These are phyloP conservation scores for Oryza coarctata DNA, from an alignment of 176 grass and related monocot species.

Conservation along the genomic window DNA sequence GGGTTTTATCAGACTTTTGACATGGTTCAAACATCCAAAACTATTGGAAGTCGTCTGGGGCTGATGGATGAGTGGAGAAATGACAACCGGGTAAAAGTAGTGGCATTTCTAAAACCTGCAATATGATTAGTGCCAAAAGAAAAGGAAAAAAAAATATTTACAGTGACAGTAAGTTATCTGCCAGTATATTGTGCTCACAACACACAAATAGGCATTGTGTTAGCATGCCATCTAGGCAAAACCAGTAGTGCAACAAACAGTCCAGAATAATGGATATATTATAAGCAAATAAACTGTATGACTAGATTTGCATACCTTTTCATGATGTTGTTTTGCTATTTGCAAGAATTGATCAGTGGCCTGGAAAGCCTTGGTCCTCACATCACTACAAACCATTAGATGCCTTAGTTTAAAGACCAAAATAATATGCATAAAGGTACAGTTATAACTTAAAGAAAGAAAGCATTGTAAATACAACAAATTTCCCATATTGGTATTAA, in stretches of 20 bases:
- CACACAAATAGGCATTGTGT: neutral
- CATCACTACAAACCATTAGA: conserved; percentile 63
- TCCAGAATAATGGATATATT: conserved; percentile 13
- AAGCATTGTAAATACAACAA: conserved; percentile 3
- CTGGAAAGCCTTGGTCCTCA: conserved; percentile 95
- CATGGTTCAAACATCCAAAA: neutral
- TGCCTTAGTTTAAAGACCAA: conserved; percentile 20
- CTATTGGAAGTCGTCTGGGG: neutral
- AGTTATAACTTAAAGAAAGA: conserved; percentile 1
- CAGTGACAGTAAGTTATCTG: neutral
- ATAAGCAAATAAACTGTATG: conserved; percentile 26
- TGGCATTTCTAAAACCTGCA: neutral
- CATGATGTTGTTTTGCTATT: conserved; percentile 82
- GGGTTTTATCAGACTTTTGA: neutral
- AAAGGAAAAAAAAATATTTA: neutral
- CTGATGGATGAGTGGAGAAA: neutral
- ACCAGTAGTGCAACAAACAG: conserved; percentile 7
- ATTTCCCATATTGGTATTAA: neutral
- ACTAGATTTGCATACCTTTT: conserved; percentile 64
- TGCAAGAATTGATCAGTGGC: conserved; percentile 93
- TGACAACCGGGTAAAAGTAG: neutral
- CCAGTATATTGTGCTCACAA: neutral
- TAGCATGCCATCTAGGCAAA: neutral
- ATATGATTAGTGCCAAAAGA: neutral
- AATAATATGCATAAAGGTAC: conserved; percentile 14